Percentiles rank a stretch among this genome's conserved stretches.
These are phyloP conservation scores for Penicillium sp. DNA, from an alignment of 2,329 filamentous ascomycete species.

Conservation along the genomic window DNA sequence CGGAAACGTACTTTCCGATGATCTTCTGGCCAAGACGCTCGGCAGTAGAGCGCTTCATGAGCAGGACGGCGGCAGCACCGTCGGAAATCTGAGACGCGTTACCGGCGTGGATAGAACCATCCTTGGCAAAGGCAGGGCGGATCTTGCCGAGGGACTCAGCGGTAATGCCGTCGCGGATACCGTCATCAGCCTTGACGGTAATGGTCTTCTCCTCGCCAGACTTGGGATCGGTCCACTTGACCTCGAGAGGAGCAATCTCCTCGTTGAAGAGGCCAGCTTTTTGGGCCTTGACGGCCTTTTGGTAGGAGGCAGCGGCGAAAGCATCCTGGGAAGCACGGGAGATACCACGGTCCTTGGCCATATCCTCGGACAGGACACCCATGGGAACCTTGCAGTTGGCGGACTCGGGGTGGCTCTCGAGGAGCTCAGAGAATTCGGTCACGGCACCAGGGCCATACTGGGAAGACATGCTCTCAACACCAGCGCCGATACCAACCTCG, in stretches of 20 bases:
- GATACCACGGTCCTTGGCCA: slow-evolving; percentile 83
- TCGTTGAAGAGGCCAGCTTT: slow-evolving; percentile 85
- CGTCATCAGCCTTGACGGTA: slow-evolving; percentile 81
- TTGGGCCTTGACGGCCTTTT: slow-evolving; percentile 84
- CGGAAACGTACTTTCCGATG: slow-evolving; percentile 86
- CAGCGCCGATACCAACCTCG: slow-evolving; percentile 87
- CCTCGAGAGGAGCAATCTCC: slow-evolving; percentile 83
- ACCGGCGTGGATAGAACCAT: slow-evolving; percentile 91
- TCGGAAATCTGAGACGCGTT: slow-evolving; percentile 96
- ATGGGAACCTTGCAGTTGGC: slow-evolving; percentile 98
- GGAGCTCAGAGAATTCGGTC: slow-evolving; percentile 84
- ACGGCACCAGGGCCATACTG: slow-evolving; percentile 89
- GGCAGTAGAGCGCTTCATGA: slow-evolving; percentile 93
- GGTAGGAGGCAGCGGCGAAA: slow-evolving; percentile 92
- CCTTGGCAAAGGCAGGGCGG: slow-evolving; percentile 81
- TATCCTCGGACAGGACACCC: slow-evolving; percentile 88
- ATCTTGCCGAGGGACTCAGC: slow-evolving; percentile 88
- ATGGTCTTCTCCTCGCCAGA: slow-evolving; percentile 79
- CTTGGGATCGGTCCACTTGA: slow-evolving; percentile 89
- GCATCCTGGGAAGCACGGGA: slow-evolving; percentile 73
- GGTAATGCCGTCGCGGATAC: slow-evolving; percentile 80
- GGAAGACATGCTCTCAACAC: slow-evolving; percentile 92
- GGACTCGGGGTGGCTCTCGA: slow-evolving; percentile 76
- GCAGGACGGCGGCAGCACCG: slow-evolving; percentile 87
- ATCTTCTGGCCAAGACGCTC: slow-evolving; percentile 84